Evolutionary conservation across 108 stramenopile genomes (phyloP).

Genomic region (Skeletonema potamos): DNA sequence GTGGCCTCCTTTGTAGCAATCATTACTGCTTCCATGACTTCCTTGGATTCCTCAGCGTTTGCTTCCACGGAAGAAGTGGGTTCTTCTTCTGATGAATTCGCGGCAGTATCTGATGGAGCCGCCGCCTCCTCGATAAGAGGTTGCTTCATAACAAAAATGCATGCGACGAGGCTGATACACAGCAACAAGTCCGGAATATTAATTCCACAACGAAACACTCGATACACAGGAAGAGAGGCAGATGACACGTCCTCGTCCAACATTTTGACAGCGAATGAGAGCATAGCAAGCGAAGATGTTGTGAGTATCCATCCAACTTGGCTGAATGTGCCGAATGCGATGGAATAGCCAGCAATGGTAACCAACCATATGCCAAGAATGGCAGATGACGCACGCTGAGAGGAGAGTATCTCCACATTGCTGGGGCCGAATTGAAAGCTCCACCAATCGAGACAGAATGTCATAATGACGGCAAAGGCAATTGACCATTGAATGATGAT

Average conservation of each 20-base stretch:
- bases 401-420: not conserved
- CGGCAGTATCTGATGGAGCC: not conserved
- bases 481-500: slow-evolving; percentile 20
- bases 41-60: not conserved
- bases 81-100: not conserved
- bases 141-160: not conserved
- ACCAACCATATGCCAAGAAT: slow-evolving; percentile 22
- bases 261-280: slow-evolving; percentile 1
- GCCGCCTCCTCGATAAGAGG: not conserved
- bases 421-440: slow-evolving; percentile 4
- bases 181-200: slow-evolving; percentile 17
- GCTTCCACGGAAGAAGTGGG: not conserved
- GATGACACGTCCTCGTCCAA: not conserved
- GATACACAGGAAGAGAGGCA: slow-evolving; percentile 21
- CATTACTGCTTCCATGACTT: not conserved
- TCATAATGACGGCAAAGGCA: slow-evolving; percentile 18
- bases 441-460: slow-evolving; percentile 25
- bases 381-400: slow-evolving; percentile 14
- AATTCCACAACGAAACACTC: not conserved
- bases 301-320: slow-evolving; percentile 17
- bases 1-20: not conserved
- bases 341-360: slow-evolving; percentile 14
- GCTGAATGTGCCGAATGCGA: slow-evolving; percentile 7
- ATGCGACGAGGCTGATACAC: slow-evolving; percentile 5
- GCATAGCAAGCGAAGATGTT: slow-evolving; percentile 8